These are phyloP conservation scores for Cladosporium phlei DNA, from an alignment of 2,329 filamentous ascomycete species.

Conservation along the genomic window DNA sequence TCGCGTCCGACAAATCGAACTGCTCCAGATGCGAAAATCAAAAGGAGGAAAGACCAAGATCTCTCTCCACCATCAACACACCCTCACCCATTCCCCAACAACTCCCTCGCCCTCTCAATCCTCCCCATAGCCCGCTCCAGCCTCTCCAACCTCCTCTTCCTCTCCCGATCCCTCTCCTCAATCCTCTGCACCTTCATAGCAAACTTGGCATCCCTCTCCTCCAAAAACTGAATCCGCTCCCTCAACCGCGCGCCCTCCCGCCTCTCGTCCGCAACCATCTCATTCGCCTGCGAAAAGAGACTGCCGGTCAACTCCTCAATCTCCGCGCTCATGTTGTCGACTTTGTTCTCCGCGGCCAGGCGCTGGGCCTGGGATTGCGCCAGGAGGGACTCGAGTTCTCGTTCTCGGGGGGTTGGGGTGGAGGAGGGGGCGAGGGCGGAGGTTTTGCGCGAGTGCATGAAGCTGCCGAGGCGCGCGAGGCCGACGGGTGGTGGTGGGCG, in stretches of 20 bases:
- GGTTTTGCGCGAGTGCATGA: constrained; percentile 36
- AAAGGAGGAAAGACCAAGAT: no score
- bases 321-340: constrained; percentile 64
- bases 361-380: constrained; percentile 63
- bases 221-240: constrained; percentile 63
- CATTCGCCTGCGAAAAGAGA: constrained; percentile 77
- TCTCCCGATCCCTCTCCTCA: constrained; percentile 66
- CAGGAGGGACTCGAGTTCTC: constrained; percentile 58
- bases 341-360: constrained; percentile 62
- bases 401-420: constrained; percentile 28
- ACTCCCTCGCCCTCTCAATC: constrained; percentile 63
- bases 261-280: constrained; percentile 78
- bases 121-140: constrained; percentile 66
- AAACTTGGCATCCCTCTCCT: constrained; percentile 65
- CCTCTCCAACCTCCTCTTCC: constrained; percentile 62
- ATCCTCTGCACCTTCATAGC: constrained; percentile 66
- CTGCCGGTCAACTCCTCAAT: constrained; percentile 72
- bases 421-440: constrained; percentile 23
- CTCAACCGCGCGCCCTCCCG: constrained; percentile 66
- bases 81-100: constrained; percentile 46
- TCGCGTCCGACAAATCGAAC: no score
- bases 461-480: constrained; percentile 38
- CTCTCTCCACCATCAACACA: no score
- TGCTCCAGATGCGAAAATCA: no score
- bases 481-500: constrained; percentile 15